Evolutionary conservation across 1,284 basidiomycete species (phyloP), one percentile per base, ranked within the genome.

Genomic region (Volvariella surrecta): DNA sequence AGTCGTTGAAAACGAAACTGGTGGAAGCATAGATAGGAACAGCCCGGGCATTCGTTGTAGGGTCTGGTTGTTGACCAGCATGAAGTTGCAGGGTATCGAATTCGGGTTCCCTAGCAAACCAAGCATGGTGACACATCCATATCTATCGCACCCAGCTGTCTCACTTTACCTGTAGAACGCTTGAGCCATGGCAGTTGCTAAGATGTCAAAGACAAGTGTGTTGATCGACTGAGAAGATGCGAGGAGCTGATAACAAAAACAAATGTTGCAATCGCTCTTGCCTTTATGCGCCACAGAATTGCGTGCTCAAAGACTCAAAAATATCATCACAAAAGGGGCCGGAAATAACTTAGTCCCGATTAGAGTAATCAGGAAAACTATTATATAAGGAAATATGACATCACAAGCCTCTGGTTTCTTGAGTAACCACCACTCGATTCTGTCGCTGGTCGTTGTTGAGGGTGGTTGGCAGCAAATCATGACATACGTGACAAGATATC

Each of bases 11-110:
- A 19, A 83, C 81, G 54, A 81, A 91, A 48, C 82, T 85, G 0
- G 82, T 82, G 1, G 79, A 71, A 1, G 82, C 76, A 48, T 90
- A 90, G 62, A 93, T 89, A 1, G 89, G 89, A 0, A 82, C 79
- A 9, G 90, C 90, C 10, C 89, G 79, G 1, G 89, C 79, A 49
- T 86, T 81, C 17, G 84, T 88, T 28, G 79, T 62, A 0, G 79
- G 65, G 63, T 89, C 88, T 4, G 77, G 73, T 10, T 64, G 62
- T 54, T 91, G 86, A 8, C 90, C 89, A 32, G 82, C 89, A 55
- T 92, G 90, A 28, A 92, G 70, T 64, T 89, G 85, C 43, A 89
- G 65, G 7, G 87, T 90, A 56, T 90, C 87, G 54, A 88, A 89
- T 56, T 88, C 82, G 39, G 81, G 80, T 50, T 71, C 68, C 61